These are phyloP conservation scores for Cyclotella baltica DNA, from an alignment of 108 stramenopile species.

Conservation along the genomic window DNA sequence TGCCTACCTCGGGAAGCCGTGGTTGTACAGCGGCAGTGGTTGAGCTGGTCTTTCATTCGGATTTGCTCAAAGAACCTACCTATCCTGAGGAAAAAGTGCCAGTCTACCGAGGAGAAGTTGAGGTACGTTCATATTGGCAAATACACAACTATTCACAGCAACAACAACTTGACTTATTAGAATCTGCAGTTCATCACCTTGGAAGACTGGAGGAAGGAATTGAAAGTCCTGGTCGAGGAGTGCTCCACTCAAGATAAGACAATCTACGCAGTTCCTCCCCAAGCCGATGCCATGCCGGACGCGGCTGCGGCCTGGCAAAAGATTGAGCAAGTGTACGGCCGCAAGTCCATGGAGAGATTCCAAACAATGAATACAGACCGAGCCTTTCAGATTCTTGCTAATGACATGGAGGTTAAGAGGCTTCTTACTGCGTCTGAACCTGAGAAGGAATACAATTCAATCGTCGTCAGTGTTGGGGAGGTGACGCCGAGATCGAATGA, in stretches of 20 bases:
- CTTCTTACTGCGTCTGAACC: conserved; percentile 32
- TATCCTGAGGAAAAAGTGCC: conserved; percentile 25
- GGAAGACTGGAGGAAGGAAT: conserved; percentile 52
- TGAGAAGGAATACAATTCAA: conserved; percentile 45
- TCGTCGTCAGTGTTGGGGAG: conserved; percentile 39
- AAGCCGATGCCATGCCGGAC: conserved; percentile 30
- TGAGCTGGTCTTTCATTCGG: conserved; percentile 45
- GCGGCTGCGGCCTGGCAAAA: conserved; percentile 61
- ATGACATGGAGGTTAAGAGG: conserved; percentile 29
- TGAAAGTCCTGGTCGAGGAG: conserved; percentile 52
- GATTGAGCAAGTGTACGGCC: conserved; percentile 64
- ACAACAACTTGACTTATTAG: too few species aligned
- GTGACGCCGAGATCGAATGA: conserved; percentile 26
- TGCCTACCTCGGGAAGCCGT: conserved; percentile 57
- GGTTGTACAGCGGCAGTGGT: conserved; percentile 64
- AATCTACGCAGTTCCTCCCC: conserved; percentile 37
- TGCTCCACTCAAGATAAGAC: conserved; percentile 51
- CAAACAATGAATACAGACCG: conserved; percentile 1
- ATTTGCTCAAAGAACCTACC: conserved; percentile 17
- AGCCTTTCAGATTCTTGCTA: conserved; percentile 32
- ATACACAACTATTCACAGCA: too few species aligned
- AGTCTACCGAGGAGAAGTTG: conserved; percentile 50
- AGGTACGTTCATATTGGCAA: too few species aligned
- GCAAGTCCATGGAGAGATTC: conserved; percentile 35
- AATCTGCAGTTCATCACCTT: conserved; percentile 57